Evolutionary conservation across 1,139 yeast species (phyloP).

Genomic region (Lodderomyces metapsilosis): DNA sequence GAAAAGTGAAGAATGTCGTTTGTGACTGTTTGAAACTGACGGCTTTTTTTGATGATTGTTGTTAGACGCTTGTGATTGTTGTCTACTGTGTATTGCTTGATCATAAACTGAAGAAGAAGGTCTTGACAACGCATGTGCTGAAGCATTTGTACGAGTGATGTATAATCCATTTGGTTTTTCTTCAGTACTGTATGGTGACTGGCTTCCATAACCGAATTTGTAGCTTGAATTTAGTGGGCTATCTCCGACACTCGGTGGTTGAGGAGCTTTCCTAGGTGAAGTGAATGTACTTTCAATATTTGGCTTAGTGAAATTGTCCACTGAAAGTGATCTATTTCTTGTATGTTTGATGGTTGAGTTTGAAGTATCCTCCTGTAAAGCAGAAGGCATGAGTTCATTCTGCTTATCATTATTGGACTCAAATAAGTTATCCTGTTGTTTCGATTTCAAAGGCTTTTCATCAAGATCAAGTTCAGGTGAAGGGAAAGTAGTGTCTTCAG

Average conservation of each 20-base stretch:
- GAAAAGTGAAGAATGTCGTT: conserved; percentile 48
- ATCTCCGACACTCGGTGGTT: conserved; percentile 12
- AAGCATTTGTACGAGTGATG: conserved; percentile 27
- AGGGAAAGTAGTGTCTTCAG: conserved; percentile 12
- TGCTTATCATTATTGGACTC: conserved; percentile 5
- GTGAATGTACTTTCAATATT: conserved; percentile 22
- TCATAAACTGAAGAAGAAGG: conserved; percentile 49
- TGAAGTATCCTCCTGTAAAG: conserved; percentile 8
- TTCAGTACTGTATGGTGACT: conserved; percentile 9
- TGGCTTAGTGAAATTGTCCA: conserved; percentile 41
- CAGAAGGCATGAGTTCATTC: conserved; percentile 17
- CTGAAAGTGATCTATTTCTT: conserved; percentile 33
- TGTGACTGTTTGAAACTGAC: conserved; percentile 29
- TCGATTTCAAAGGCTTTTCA: conserved; percentile 6
- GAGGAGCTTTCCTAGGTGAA: conserved; percentile 66
- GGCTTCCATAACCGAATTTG: conserved; percentile 26
- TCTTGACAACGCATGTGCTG: conserved; percentile 23
- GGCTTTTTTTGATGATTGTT: conserved; percentile 21
- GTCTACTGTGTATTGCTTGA: conserved; percentile 29
- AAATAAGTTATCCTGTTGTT: background rate
- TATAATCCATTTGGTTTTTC: conserved; percentile 18
- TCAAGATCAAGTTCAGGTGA: too few species aligned
- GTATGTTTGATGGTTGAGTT: conserved; percentile 10
- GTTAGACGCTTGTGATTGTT: conserved; percentile 22
- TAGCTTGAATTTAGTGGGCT: conserved; percentile 24